phyloP scores from a whole-genome alignment of 495 filamentous ascomycete genomes.

The Cercophora scortea region DNA sequence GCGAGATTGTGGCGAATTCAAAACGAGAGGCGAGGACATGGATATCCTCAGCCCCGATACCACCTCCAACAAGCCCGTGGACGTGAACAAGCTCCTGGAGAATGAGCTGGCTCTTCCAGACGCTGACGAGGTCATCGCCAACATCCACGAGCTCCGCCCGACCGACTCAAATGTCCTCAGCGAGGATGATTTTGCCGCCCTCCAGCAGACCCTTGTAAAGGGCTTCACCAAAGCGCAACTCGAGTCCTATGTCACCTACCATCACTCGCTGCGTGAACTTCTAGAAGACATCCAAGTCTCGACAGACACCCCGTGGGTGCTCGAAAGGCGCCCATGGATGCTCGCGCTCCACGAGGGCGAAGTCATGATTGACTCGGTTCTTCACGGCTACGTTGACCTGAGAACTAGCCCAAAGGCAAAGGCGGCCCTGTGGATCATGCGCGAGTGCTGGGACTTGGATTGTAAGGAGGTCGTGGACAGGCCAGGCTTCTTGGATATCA shows the following conservation, averaged over 20 bases:
- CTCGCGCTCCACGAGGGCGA: too few species aligned
- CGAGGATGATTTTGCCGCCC: conserved; percentile 27
- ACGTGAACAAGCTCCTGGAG: conserved; percentile 8
- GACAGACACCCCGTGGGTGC: conserved; percentile 19
- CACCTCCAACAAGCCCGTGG: too few species aligned
- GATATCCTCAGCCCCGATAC: too few species aligned
- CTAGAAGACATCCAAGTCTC: neutral
- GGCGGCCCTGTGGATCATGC: conserved; percentile 31
- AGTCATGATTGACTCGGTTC: conserved; percentile 2
- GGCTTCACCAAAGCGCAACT: conserved; percentile 40
- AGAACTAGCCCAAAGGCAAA: conserved; percentile 21
- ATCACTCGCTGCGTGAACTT: neutral
- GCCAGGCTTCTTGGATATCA: conserved; percentile 26
- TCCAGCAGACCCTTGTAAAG: conserved; percentile 25
- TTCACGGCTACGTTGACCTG: conserved; percentile 18
- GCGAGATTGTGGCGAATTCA: conserved; percentile 1
- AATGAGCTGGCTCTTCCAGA: conserved; percentile 14
- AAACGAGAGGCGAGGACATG: too few species aligned
- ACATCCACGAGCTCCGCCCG: conserved; percentile 38
- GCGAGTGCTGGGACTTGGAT: conserved; percentile 33
- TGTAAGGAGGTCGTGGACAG: conserved; percentile 17
- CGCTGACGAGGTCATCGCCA: conserved; percentile 24
- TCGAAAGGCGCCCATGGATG: neutral
- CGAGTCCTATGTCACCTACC: conserved; percentile 22
- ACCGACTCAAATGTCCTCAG: conserved; percentile 16